Evolutionary conservation across 2,329 filamentous ascomycete genomes (phyloP).

Genomic region (Aspergillus arachidicola): DNA sequence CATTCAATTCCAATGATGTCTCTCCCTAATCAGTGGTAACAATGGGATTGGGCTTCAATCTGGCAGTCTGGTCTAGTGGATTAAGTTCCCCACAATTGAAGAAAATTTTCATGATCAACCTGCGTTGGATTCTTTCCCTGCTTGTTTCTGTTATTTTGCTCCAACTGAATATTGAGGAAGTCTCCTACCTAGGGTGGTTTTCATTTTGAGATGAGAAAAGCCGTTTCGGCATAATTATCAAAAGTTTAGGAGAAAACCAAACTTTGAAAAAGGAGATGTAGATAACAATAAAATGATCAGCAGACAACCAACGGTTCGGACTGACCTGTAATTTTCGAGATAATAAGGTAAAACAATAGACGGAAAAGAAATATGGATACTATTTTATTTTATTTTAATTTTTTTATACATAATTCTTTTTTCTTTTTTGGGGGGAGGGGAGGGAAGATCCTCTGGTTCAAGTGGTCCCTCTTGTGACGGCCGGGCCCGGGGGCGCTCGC

Average conservation of each 20-base stretch:
- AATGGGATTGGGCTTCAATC: constrained; percentile 24
- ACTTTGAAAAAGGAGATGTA: neutral
- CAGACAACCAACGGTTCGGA: neutral
- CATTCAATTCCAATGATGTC: constrained; percentile 10
- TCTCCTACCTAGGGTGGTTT: neutral
- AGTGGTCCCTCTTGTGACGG: constrained; percentile 19
- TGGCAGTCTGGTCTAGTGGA: constrained; percentile 12
- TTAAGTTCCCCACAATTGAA: constrained; percentile 18
- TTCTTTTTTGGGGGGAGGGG: neutral
- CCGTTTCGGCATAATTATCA: neutral
- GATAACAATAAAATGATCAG: neutral
- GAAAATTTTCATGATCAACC: constrained; percentile 17
- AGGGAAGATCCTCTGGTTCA: constrained; percentile 9
- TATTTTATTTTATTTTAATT: neutral
- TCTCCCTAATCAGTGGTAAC: constrained; percentile 11
- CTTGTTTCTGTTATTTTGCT: neutral
- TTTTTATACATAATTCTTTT: neutral
- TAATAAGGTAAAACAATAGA: neutral
- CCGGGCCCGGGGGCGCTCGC: constrained; percentile 15
- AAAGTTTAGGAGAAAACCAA: neutral
- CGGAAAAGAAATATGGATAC: neutral
- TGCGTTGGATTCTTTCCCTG: neutral
- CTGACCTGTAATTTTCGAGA: neutral
- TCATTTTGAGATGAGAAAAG: neutral
- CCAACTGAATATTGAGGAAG: neutral